These are phyloP conservation scores for Populus deltoides DNA, from an alignment of 345 rosid species.

Conservation along the genomic window DNA sequence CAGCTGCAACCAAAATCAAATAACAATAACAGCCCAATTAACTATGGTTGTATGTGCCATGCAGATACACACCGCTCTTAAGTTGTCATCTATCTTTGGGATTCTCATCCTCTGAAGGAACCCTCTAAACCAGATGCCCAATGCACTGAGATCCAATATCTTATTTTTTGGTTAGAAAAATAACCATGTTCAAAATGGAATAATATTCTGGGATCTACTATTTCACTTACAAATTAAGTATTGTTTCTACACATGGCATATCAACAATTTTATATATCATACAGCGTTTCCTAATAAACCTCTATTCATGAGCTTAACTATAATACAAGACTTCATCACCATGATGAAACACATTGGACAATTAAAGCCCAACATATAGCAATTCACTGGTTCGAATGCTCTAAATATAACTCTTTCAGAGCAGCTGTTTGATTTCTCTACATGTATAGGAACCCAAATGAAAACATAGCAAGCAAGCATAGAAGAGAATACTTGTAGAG, in stretches of 20 bases:
- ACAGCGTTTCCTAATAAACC: not conserved
- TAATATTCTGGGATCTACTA: not conserved
- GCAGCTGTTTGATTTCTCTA: not conserved
- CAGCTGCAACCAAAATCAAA: not conserved
- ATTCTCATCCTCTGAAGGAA: not conserved
- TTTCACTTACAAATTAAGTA: not conserved
- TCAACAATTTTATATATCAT: not conserved
- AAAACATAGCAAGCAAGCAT: not conserved
- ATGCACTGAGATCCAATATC: not conserved
- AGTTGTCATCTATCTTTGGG: not conserved
- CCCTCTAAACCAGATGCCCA: not conserved
- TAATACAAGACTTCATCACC: not conserved
- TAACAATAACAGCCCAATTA: not conserved
- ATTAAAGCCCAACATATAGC: not conserved
- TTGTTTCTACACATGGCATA: not conserved
- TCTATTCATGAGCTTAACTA: not conserved
- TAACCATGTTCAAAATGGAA: not conserved
- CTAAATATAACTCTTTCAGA: not conserved
- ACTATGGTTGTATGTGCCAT: not conserved
- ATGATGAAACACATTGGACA: not conserved
- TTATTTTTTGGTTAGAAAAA: not conserved
- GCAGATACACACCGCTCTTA: not conserved
- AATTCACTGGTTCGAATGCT: not conserved
- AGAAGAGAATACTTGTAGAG: not conserved
- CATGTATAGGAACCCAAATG: not conserved